Evolutionary conservation across 1,139 yeast genomes (phyloP).

Genomic region (Chernovozyma sophiae-reginae): DNA sequence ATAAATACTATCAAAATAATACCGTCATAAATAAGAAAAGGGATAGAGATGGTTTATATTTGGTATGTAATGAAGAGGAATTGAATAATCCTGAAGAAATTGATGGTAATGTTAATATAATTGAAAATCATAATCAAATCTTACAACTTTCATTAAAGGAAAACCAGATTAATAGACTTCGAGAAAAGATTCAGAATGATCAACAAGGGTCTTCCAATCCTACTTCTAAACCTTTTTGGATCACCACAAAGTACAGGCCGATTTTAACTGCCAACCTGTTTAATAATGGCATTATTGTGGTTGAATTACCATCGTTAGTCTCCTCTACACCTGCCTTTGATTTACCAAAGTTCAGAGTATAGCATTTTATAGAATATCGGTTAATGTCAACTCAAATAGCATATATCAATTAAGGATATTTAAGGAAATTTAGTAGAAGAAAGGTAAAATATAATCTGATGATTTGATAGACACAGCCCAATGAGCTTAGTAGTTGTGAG

Average conservation of each 20-base stretch:
- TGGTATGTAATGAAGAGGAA: constrained; percentile 28
- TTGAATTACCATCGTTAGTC: constrained; percentile 43
- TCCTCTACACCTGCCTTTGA: constrained; percentile 68
- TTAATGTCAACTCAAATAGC: no score
- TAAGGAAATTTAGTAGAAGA: no score
- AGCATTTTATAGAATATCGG: constrained; percentile 8
- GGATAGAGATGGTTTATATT: constrained; percentile 58
- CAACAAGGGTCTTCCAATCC: constrained; percentile 14
- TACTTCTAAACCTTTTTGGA: constrained; percentile 54
- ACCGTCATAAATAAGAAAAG: constrained; percentile 43
- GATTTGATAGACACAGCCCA: no score
- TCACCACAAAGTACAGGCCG: constrained; percentile 74
- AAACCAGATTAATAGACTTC: constrained; percentile 26
- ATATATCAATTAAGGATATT: no score
- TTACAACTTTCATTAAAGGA: constrained; percentile 30
- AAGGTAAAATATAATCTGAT: no score
- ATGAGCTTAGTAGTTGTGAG: no score
- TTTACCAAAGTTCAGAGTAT: constrained; percentile 60
- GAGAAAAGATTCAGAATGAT: constrained; percentile 26
- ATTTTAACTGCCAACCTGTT: constrained; percentile 60
- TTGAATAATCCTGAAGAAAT: constrained; percentile 24
- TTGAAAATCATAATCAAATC: constrained; percentile 30
- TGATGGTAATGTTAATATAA: constrained; percentile 14
- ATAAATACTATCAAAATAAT: constrained; percentile 25
- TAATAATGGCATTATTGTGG: constrained; percentile 56